Conservation (phyloP, 2,329 filamentous ascomycete species). For the Hypoxylon sp. region DNA sequence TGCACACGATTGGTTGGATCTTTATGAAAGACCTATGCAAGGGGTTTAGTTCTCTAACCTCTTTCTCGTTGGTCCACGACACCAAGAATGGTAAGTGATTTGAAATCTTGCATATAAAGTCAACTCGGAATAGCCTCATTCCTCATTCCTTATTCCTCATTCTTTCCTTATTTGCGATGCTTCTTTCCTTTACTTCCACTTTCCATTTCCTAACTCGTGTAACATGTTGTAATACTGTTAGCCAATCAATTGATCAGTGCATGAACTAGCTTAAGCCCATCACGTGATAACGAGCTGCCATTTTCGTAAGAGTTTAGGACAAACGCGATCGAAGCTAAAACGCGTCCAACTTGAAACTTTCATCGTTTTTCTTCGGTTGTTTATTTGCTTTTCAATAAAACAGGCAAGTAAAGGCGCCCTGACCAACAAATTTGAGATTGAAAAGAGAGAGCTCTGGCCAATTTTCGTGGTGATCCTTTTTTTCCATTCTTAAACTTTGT, state of each 20-base stretch:
- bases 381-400: not conserved
- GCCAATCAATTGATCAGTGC: not conserved
- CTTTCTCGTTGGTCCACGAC: conserved; percentile 12
- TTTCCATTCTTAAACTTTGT: not conserved
- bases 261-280: conserved; percentile 1
- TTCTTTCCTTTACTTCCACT: too few relatives aligned
- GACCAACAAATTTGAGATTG: too few relatives aligned
- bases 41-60: not conserved
- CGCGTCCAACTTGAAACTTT: not conserved
- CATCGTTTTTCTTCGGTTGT: not conserved
- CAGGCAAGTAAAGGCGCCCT: not conserved
- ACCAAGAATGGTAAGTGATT: conserved; percentile 20
- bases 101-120: too few relatives aligned
- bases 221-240: not conserved
- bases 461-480: not conserved
- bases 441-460: too few relatives aligned
- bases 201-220: too few relatives aligned
- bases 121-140: too few relatives aligned
- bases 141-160: too few relatives aligned
- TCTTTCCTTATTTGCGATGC: too few relatives aligned
- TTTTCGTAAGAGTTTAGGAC: conserved; percentile 1
- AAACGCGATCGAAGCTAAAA: not conserved
- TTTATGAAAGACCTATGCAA: conserved; percentile 3
- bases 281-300: conserved; percentile 29
- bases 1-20: conserved; percentile 7